Base-by-base conservation (phyloP, 2,329 filamentous ascomycete species). In the Davidsoniella australis region DNA sequence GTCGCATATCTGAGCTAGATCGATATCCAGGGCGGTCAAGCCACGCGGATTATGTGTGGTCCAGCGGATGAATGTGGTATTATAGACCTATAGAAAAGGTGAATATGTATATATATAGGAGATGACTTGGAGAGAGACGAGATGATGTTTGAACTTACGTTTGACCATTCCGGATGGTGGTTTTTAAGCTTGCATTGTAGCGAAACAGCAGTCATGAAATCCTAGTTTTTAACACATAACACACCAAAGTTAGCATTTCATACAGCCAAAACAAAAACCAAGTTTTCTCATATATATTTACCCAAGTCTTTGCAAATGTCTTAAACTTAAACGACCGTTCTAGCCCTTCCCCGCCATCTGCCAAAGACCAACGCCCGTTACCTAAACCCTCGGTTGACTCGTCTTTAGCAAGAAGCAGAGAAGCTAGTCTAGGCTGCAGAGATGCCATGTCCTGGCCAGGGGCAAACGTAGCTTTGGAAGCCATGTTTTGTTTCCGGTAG, bases 101-200 rank as follows among this genome's bases (percentile, higher is more conserved):
- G 14, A 38, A 2, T 12, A 23, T 8, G 20, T n/a, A 14, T 17
- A 29, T 12, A 23, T 20, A 12, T 12, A 17, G 12, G 42, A n/a
- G n/a, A 33, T 6, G 16, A 23, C 26, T 44, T 23, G 17, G 18
- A 24, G 24, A 24, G 24, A 16, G n/a, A 40, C 1, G 38, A 40
- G n/a, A 18, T 40, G 48, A 29, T 23, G 17, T 39, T 5, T 9
- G 17, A 23, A 60, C 68, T 55, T 63, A 80, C 80, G 58, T 86
- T 85, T 2, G 78, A 80, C 81, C 81, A 85, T 61, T 85, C 81
- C 0, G 82, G 81, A 58, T 86, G 82, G 60, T 86, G 82, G 56
- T 76, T 81, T 58, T 73, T 71, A 37, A 73, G 61, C 58, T 81
- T 80, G 63, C 79, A 82, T 57, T 84, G 73, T 29, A 78, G 64